Conservation (phyloP, 2,329 filamentous ascomycete genomes). For the Akanthomyces muscarius region DNA sequence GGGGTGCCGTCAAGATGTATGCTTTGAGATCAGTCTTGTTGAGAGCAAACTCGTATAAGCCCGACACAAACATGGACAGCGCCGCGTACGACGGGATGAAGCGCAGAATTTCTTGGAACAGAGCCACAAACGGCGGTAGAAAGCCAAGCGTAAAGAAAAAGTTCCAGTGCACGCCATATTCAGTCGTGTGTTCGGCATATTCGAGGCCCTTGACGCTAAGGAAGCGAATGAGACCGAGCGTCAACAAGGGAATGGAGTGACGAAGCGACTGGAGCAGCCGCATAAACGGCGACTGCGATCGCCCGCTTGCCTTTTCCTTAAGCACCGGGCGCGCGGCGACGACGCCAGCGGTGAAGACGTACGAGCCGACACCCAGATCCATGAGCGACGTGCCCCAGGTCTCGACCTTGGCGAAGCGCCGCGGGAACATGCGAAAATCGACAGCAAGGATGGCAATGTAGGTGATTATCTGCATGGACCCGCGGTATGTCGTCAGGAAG, state of each 20-base stretch:
- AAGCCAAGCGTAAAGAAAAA: conserved; percentile 97
- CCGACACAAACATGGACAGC: conserved; percentile 65
- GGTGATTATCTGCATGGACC: conserved; percentile 85
- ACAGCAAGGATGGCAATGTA: conserved; percentile 93
- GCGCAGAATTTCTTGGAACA: conserved; percentile 69
- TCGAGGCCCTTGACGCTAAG: conserved; percentile 90
- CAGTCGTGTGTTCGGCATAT: conserved; percentile 94
- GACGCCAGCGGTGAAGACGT: conserved; percentile 89
- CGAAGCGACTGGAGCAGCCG: conserved; percentile 66
- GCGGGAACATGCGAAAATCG: conserved; percentile 88
- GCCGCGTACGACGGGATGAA: conserved; percentile 72
- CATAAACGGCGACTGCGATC: conserved; percentile 44
- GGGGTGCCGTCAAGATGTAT: conserved; percentile 78
- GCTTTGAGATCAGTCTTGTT: conserved; percentile 74
- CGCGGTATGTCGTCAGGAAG: conserved; percentile 88
- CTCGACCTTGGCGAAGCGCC: conserved; percentile 95
- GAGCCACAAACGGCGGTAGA: conserved; percentile 80
- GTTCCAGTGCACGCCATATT: conserved; percentile 99
- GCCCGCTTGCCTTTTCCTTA: conserved; percentile 58
- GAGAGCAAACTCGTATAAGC: conserved; percentile 70
- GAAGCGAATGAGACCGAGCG: conserved; percentile 75
- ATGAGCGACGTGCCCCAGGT: conserved; percentile 99
- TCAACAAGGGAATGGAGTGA: conserved; percentile 77
- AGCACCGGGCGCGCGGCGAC: conserved; percentile 82
- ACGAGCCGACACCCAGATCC: conserved; percentile 95